phyloP scores from a whole-genome alignment of 371 early-diverging fungal species.

The Rhizoclosmatium hyalinum region DNA sequence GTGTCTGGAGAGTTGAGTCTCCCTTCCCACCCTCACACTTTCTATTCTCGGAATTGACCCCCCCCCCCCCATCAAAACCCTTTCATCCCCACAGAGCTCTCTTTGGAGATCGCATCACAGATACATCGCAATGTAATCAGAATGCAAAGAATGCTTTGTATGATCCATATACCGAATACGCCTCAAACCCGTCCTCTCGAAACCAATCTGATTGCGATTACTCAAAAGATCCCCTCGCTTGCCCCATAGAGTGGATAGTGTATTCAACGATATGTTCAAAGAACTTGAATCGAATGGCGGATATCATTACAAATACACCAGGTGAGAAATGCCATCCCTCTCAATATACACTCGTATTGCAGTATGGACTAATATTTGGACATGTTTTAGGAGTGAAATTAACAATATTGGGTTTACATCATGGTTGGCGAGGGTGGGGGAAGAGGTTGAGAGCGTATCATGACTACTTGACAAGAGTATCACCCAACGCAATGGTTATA shows the following conservation, averaged over 20 bases:
- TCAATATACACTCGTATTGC: neutral
- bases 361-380: neutral
- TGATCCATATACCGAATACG: neutral
- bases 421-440: slow-evolving; percentile 44
- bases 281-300: slow-evolving; percentile 25
- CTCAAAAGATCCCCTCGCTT: neutral
- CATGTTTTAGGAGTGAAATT: slow-evolving; percentile 12
- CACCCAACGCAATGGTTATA: slow-evolving; percentile 6
- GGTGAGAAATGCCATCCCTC: neutral
- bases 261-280: slow-evolving; percentile 15
- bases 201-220: neutral
- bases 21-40: neutral
- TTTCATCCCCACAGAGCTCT: neutral
- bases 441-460: slow-evolving; percentile 41
- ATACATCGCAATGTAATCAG: neutral
- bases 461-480: slow-evolving; percentile 37
- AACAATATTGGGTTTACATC: slow-evolving; percentile 36
- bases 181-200: neutral
- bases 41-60: neutral
- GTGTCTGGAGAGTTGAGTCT: neutral
- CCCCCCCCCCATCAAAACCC: neutral
- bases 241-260: slow-evolving; percentile 18
- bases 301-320: neutral
- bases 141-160: neutral
- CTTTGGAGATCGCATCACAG: neutral